Base-by-base conservation (phyloP, 768 basidiomycete genomes). In the Lentinula edodes region DNA sequence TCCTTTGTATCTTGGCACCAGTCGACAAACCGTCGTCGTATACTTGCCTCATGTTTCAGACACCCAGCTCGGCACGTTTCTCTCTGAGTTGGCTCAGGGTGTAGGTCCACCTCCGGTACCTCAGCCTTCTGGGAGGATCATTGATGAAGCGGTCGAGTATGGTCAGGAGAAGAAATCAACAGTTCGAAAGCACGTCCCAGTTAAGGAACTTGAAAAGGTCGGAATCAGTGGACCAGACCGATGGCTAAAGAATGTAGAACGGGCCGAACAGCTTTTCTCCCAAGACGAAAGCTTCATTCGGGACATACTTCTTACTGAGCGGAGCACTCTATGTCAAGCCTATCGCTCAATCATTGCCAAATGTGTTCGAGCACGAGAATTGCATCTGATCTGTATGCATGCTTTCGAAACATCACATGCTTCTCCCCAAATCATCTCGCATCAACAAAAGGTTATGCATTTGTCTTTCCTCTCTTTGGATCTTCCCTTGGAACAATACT, bases 291-390 rank as follows among this genome's bases (percentile, higher is more conserved):
- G 76, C 18, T 80, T 78, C 7, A 79, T 89, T 61, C 80, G 83
- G 38, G 81, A 86, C 20, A 79, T 84, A 36, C 76, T 93, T 60
- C 73, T 90, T n/a, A 79, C 81, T 2, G 90, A 95, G 68, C 79
- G 82, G 51, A 83, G 83, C 32, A 87, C 90, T 2, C 68, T 88
- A n/a, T 80, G 84, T 2, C 91, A 93, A 65, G 65, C 84, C 34
- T 90, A 90, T 68, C 93, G 92, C 13, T 92, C 83, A 71, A 80
- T 89, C 48, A 76, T 83, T 13, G 91, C 88, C 13, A 86, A 85
- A 66, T 79, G 81, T 35, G 74, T 85, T 1, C 81, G 93, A 48
- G 82, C 84, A 16, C 82, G 85, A 32, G 78, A 83, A 62, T 73
- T 92, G 1, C 90, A 93, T 67, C 72, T 88, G 28, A 76, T 78